Evolutionary conservation across 1,284 basidiomycete species (phyloP).

Genomic region (Leccinum subrobustum): DNA sequence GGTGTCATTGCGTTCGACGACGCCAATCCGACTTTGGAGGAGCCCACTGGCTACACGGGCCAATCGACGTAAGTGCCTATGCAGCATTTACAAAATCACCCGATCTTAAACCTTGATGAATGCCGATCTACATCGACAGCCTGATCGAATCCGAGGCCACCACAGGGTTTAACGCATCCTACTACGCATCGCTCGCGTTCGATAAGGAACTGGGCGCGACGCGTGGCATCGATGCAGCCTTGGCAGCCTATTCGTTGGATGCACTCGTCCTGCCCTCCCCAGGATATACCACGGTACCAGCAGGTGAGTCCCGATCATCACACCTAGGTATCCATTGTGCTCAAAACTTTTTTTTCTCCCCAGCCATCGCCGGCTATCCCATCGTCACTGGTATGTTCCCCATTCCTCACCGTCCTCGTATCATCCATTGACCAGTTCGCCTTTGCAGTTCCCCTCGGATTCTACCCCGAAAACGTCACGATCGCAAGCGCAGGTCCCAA

Average conservation of each 20-base stretch:
- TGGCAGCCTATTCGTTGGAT: slow-evolving; percentile 51
- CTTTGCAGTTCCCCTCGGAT: slow-evolving; percentile 54
- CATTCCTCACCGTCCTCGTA: background rate
- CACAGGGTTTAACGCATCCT: slow-evolving; percentile 45
- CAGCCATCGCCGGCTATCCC: slow-evolving; percentile 60
- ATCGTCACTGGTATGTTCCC: slow-evolving; percentile 48
- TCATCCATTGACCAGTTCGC: background rate
- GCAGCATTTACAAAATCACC: background rate
- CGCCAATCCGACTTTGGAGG: slow-evolving; percentile 47
- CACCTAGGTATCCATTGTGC: background rate
- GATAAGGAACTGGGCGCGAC: slow-evolving; percentile 53
- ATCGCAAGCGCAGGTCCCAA: slow-evolving; percentile 40
- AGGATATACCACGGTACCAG: slow-evolving; percentile 46
- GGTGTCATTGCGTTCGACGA: slow-evolving; percentile 58
- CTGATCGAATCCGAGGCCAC: slow-evolving; percentile 51
- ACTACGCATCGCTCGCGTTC: slow-evolving; percentile 47
- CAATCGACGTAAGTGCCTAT: slow-evolving; percentile 41
- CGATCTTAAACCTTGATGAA: background rate
- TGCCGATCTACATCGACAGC: slow-evolving; percentile 19
- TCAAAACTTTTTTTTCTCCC: background rate
- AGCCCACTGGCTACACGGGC: slow-evolving; percentile 46
- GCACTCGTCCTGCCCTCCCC: slow-evolving; percentile 57
- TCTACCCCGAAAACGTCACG: slow-evolving; percentile 52
- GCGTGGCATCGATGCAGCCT: slow-evolving; percentile 56
- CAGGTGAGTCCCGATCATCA: slow-evolving; percentile 26